Percentiles rank a stretch among this genome's conserved stretches.
Conservation (phyloP, 163 green algal genomes). For the Chloromonas sp. region DNA sequence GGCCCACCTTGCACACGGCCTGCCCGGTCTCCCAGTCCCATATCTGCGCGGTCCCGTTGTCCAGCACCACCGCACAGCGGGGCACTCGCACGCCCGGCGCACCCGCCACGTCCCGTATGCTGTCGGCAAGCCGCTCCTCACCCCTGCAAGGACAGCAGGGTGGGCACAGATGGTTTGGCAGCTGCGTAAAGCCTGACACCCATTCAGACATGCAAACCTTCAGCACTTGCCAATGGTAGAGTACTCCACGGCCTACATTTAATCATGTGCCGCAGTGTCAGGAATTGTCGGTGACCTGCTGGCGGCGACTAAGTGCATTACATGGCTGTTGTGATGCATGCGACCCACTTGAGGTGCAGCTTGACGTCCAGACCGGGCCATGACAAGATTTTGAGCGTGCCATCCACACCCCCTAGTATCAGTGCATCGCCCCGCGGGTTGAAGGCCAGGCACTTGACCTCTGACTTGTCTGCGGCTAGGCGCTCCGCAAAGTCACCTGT, state of each 20-base stretch:
- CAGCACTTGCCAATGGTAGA: too few relatives aligned
- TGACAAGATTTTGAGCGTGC: neutral
- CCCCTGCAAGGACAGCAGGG: neutral
- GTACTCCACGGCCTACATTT: too few relatives aligned
- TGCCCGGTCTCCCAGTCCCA: neutral
- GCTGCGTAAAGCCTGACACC: too few relatives aligned
- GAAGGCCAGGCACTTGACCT: constrained; percentile 1
- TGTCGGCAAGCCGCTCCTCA: neutral
- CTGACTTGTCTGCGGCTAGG: neutral
- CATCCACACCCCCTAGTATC: neutral
- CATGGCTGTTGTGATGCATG: too few relatives aligned
- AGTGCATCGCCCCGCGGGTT: neutral
- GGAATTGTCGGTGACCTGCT: too few relatives aligned
- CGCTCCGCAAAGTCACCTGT: neutral
- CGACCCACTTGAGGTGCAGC: neutral
- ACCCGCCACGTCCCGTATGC: neutral
- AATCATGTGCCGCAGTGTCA: too few relatives aligned
- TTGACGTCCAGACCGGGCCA: neutral
- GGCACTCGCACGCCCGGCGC: too few relatives aligned
- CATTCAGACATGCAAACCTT: too few relatives aligned
- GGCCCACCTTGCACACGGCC: neutral
- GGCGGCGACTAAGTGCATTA: too few relatives aligned
- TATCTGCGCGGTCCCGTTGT: neutral
- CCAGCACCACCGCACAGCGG: neutral
- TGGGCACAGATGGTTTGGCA: too few relatives aligned